Conservation (phyloP, 2,329 filamentous ascomycete species). For the Trichocomaceae sp. region DNA sequence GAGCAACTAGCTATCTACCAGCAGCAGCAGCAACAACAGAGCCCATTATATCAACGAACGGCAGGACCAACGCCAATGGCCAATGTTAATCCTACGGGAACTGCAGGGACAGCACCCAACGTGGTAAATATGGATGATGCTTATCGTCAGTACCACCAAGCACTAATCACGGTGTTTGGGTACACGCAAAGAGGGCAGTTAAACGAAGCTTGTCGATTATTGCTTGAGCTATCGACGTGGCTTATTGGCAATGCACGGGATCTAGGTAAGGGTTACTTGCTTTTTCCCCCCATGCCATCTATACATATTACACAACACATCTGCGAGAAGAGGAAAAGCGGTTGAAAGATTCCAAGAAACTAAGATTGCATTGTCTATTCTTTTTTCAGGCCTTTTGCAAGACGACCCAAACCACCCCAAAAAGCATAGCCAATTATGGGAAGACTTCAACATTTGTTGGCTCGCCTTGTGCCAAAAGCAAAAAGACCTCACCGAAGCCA, state of each 20-base stretch:
- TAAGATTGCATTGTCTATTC: slow-evolving; percentile 16
- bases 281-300: neutral
- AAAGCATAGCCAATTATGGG: slow-evolving; percentile 79
- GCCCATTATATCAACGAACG: slow-evolving; percentile 48
- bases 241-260: slow-evolving; percentile 58
- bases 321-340: neutral
- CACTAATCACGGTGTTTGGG: slow-evolving; percentile 60
- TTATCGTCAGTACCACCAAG: slow-evolving; percentile 56
- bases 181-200: slow-evolving; percentile 59
- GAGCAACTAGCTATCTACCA: slow-evolving; percentile 51
- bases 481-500: slow-evolving; percentile 60
- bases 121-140: slow-evolving; percentile 57
- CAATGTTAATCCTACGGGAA: slow-evolving; percentile 36
- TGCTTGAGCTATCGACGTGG: slow-evolving; percentile 61
- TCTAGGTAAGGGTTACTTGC: slow-evolving; percentile 50
- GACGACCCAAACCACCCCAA: slow-evolving; percentile 71
- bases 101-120: slow-evolving; percentile 36
- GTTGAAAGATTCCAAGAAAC: no score
- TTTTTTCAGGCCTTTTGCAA: slow-evolving; percentile 64
- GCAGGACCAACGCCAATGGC: slow-evolving; percentile 49
- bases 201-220: slow-evolving; percentile 51
- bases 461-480: slow-evolving; percentile 75
- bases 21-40: slow-evolving; percentile 58
- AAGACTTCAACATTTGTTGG: slow-evolving; percentile 92
- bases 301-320: neutral